Evolutionary conservation across 139 green algal genomes (phyloP).

Genomic region (Coccomyxa sp.): DNA sequence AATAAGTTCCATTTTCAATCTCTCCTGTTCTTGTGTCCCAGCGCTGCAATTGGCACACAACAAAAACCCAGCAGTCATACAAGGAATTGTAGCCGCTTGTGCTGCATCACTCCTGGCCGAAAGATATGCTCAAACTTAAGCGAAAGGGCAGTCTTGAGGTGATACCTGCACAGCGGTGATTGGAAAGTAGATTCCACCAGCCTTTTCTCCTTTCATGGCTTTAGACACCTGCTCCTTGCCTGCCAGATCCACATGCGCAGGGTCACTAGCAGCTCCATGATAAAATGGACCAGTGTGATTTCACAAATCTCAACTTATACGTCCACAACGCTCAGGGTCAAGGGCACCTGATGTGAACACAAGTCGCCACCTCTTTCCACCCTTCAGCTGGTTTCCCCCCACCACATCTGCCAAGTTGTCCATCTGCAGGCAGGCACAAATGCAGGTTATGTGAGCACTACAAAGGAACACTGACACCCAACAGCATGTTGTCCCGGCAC

Average conservation of each 20-base stretch:
- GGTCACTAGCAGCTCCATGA: no score
- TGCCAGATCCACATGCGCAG: neutral
- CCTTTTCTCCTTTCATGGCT: neutral
- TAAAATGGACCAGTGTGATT: no score
- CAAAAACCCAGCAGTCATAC: no score
- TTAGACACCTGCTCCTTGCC: neutral
- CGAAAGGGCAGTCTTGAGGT: no score
- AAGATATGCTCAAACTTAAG: no score
- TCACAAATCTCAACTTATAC: no score
- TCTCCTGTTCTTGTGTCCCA: neutral
- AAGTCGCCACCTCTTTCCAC: neutral
- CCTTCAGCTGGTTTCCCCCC: neutral
- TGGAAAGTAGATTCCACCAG: neutral
- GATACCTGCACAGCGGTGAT: neutral
- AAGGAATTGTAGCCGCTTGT: no score
- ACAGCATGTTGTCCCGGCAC: no score
- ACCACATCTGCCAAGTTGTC: neutral
- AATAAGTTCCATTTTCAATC: constrained; percentile 19
- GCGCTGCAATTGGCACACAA: neutral
- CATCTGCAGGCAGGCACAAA: neutral
- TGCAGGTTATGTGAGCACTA: neutral
- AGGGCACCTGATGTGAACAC: neutral
- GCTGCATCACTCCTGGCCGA: no score
- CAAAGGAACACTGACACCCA: neutral
- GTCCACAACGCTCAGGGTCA: no score